Percentiles rank a stretch among this genome's conserved stretches.
Evolutionary conservation across 495 filamentous ascomycete species (phyloP).

Genomic region (Aspergillus affinis): DNA sequence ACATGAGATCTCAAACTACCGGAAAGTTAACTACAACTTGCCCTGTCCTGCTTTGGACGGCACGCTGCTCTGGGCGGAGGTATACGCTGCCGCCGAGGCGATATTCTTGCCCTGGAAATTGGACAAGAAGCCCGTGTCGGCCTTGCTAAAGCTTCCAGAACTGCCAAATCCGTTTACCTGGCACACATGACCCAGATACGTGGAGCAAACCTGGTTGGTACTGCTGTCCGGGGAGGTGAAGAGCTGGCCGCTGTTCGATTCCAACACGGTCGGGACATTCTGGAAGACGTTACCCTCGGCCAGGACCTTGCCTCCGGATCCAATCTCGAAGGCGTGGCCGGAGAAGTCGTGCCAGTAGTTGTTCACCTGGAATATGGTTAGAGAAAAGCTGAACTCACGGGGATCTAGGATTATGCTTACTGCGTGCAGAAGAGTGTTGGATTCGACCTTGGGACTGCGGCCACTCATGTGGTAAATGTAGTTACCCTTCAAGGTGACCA

Average conservation of each 20-base stretch:
- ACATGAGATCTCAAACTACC: background rate
- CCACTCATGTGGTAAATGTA: conserved; percentile 48
- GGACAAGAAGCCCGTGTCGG: conserved; percentile 43
- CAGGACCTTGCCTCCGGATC: conserved; percentile 48
- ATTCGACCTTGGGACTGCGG: conserved; percentile 43
- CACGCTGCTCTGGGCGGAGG: conserved; percentile 19
- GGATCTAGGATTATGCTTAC: conserved; percentile 16
- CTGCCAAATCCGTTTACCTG: conserved; percentile 47
- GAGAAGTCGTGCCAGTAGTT: conserved; percentile 57
- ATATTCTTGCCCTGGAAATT: conserved; percentile 53
- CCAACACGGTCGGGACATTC: conserved; percentile 40
- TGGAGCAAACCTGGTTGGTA: conserved; percentile 39
- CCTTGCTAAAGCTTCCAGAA: conserved; percentile 37
- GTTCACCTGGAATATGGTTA: conserved; percentile 42
- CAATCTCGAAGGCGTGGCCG: conserved; percentile 58
- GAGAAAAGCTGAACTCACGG: background rate
- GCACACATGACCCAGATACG: conserved; percentile 46
- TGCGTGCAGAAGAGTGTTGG: conserved; percentile 44
- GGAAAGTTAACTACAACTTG: conserved; percentile 23
- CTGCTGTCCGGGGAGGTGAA: conserved; percentile 39
- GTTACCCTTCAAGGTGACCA: conserved; percentile 45
- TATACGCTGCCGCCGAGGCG: conserved; percentile 36
- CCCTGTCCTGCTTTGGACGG: conserved; percentile 25
- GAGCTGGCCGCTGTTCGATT: conserved; percentile 36
- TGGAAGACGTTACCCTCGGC: conserved; percentile 63